Conservation (phyloP, 2,329 filamentous ascomycete genomes). For the Colletotrichum tropicale region DNA sequence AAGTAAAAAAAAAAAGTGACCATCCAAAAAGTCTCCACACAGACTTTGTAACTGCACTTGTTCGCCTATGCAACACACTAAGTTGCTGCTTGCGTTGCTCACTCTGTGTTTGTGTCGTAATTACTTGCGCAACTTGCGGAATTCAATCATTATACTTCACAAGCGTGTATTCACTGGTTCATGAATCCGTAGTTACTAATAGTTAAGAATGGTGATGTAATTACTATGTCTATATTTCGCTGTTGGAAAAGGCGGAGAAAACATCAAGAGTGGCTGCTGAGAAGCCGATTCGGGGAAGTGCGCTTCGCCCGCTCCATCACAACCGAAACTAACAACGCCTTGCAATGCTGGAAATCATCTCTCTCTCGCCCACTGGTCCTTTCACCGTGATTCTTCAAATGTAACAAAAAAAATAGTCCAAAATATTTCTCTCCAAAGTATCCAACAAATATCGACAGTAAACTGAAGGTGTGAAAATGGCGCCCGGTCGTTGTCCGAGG, state of each 20-base stretch:
- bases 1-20: neutral
- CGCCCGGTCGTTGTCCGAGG: slow-evolving; percentile 4
- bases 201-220: neutral
- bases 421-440: neutral
- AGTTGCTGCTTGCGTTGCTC: neutral
- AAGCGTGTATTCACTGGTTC: neutral
- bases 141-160: neutral
- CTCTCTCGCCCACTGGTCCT: neutral
- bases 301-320: neutral
- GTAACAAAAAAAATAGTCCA: neutral
- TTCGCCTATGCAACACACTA: neutral
- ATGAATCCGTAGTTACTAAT: rapidly evolving
- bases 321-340: neutral
- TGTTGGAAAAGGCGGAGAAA: neutral
- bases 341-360: neutral
- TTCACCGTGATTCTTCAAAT: neutral
- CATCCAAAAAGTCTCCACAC: neutral
- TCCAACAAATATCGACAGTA: neutral
- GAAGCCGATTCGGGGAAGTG: neutral
- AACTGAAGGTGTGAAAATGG: neutral
- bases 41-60: neutral
- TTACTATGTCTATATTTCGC: neutral
- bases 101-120: neutral
- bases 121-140: neutral
- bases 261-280: neutral